Percentiles rank a stretch among this genome's conserved stretches.
phyloP scores from a whole-genome alignment of 2,329 filamentous ascomycete species.

The Chaetomium sp. region DNA sequence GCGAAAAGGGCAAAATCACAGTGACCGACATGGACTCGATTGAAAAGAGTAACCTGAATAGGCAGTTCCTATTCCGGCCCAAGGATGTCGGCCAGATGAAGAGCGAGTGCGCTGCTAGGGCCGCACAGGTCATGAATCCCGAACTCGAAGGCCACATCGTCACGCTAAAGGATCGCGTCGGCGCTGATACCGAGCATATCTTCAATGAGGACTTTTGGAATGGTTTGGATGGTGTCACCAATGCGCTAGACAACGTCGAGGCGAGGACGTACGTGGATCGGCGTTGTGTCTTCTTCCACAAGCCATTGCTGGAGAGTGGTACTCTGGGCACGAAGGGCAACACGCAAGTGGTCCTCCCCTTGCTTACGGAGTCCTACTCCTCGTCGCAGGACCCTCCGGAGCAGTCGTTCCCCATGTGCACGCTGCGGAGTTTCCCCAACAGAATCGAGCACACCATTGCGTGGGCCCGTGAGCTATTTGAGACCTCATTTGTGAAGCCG shows the following conservation, averaged over 20 bases:
- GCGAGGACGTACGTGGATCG: constrained; percentile 94
- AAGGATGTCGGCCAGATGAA: constrained; percentile 94
- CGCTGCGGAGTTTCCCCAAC: constrained; percentile 93
- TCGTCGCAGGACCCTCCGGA: constrained; percentile 92
- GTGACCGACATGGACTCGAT: constrained; percentile 99
- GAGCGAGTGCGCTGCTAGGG: constrained; percentile 85
- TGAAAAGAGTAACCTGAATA: constrained; percentile 96
- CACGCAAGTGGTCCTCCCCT: constrained; percentile 88
- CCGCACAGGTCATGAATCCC: constrained; percentile 94
- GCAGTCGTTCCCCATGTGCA: constrained; percentile 99
- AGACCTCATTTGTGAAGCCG: constrained; percentile 86
- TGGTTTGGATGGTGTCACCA: constrained; percentile 82
- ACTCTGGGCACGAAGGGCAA: constrained; percentile 99
- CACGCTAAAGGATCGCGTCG: constrained; percentile 81
- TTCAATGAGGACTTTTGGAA: constrained; percentile 95
- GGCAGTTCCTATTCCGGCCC: constrained; percentile 90
- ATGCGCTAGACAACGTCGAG: constrained; percentile 95
- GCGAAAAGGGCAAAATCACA: constrained; percentile 79
- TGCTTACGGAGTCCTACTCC: constrained; percentile 93
- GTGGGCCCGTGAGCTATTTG: constrained; percentile 94
- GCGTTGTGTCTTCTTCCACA: constrained; percentile 96
- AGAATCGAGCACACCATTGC: constrained; percentile 98
- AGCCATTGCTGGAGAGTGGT: constrained; percentile 90
- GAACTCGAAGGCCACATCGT: constrained; percentile 82
- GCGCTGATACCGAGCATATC: constrained; percentile 82